A percentile compares a stretch with the other conserved stretches of the same genome.
Evolutionary conservation across 768 basidiomycete genomes (phyloP).

Genomic region (Boletus speciosus): DNA sequence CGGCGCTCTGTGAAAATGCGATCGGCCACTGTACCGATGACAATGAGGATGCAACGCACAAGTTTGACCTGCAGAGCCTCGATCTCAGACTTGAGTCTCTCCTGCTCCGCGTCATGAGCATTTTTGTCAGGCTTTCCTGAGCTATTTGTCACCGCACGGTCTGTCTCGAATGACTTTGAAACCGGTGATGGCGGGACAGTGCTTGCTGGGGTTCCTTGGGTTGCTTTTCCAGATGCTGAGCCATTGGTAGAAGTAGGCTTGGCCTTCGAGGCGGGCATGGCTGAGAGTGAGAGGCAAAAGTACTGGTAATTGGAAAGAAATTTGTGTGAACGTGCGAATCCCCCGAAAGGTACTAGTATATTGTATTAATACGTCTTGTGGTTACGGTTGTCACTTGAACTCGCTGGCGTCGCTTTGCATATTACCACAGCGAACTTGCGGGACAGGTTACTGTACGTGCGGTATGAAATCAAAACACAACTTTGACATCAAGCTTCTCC

Average conservation of each 20-base stretch:
- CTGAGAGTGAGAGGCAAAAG: constrained; percentile 9
- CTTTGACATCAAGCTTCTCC: constrained; percentile 67
- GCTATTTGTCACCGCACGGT: constrained; percentile 20
- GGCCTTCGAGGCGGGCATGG: constrained; percentile 46
- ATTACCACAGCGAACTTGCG: neutral
- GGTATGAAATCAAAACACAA: constrained; percentile 50
- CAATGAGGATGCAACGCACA: constrained; percentile 46
- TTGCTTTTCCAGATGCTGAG: constrained; percentile 33
- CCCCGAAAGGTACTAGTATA: neutral
- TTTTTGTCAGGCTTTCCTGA: constrained; percentile 81
- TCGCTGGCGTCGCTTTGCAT: neutral
- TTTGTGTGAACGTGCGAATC: constrained; percentile 22
- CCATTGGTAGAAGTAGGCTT: constrained; percentile 50
- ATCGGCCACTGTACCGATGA: neutral
- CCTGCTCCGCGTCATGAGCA: constrained; percentile 81
- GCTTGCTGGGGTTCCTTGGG: constrained; percentile 24
- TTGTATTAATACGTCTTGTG: neutral
- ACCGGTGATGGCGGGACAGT: constrained; percentile 27
- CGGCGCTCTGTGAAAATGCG: constrained; percentile 45
- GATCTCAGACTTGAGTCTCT: constrained; percentile 77
- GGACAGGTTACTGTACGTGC: neutral
- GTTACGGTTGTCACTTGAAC: neutral
- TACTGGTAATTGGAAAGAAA: constrained; percentile 25
- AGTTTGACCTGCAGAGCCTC: constrained; percentile 76
- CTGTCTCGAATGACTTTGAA: constrained; percentile 18